Percentiles rank a stretch among this genome's conserved stretches.
phyloP scores from a whole-genome alignment of 371 early-diverging fungal species.

The Apophysomyces ossiformis region DNA sequence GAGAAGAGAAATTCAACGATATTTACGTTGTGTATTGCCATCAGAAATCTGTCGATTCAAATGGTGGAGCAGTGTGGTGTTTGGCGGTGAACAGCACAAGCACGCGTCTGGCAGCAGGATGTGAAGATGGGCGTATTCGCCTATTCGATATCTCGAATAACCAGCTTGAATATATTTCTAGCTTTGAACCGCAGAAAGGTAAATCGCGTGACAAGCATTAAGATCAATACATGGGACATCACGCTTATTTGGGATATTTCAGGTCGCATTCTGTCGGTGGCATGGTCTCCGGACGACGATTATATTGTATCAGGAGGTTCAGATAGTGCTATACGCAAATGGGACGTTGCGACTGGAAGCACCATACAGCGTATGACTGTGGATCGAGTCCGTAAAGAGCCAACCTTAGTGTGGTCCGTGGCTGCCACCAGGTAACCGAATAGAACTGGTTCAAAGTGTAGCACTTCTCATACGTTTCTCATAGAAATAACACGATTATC shows the following conservation, averaged over 20 bases:
- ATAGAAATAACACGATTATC: constrained; percentile 75
- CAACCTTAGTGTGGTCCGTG: constrained; percentile 70
- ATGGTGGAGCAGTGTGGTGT: constrained; percentile 95
- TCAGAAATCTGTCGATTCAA: constrained; percentile 66
- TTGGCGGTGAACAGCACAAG: constrained; percentile 81
- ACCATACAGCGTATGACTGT: constrained; percentile 74
- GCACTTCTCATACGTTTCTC: background rate
- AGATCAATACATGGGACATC: background rate
- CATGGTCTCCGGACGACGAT: constrained; percentile 79
- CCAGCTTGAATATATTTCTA: constrained; percentile 66
- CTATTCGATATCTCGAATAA: constrained; percentile 83
- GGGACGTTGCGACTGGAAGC: constrained; percentile 69
- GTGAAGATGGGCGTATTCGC: constrained; percentile 92
- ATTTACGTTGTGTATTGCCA: background rate
- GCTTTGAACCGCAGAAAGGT: constrained; percentile 75
- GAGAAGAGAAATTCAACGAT: background rate
- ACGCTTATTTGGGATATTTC: background rate
- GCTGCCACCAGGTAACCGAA: constrained; percentile 47
- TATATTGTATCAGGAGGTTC: constrained; percentile 84
- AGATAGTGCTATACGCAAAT: constrained; percentile 79
- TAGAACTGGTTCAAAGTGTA: background rate
- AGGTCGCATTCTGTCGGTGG: constrained; percentile 82
- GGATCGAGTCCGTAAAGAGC: constrained; percentile 59
- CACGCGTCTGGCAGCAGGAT: constrained; percentile 86
- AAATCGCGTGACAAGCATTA: constrained; percentile 1